Conservation (phyloP, 2,329 filamentous ascomycete genomes). For the Epichloe bromicola region DNA sequence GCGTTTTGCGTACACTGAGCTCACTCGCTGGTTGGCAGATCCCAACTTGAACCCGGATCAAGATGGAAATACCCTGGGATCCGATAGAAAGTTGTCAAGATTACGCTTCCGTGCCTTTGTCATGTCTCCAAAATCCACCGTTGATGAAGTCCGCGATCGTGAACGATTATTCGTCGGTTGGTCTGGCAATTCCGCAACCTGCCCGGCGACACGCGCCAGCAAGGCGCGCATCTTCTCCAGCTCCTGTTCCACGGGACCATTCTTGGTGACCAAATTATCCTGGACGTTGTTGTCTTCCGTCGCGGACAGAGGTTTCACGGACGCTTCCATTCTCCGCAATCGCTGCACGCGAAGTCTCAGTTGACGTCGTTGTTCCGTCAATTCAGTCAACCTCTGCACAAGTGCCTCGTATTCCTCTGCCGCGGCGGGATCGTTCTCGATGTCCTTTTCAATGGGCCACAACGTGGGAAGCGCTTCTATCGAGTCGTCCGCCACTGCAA, state of each 20-base stretch:
- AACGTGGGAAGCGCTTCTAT: constrained; percentile 33
- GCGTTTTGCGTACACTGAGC: neutral
- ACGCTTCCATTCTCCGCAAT: constrained; percentile 33
- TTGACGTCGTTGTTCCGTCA: constrained; percentile 28
- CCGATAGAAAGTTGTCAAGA: constrained; percentile 28
- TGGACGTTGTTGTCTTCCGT: constrained; percentile 33
- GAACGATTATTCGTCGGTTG: constrained; percentile 2
- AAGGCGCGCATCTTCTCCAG: constrained; percentile 53
- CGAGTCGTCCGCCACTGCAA: constrained; percentile 26
- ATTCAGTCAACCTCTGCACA: constrained; percentile 32
- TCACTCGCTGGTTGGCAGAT: no score
- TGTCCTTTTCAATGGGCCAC: constrained; percentile 31
- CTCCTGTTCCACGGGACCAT: constrained; percentile 52
- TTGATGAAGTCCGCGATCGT: constrained; percentile 7
- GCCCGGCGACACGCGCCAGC: constrained; percentile 43
- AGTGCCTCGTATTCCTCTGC: constrained; percentile 38
- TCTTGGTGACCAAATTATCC: constrained; percentile 51
- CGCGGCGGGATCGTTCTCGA: constrained; percentile 28
- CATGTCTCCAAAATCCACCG: constrained; percentile 20
- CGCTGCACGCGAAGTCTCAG: constrained; percentile 29
- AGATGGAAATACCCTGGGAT: constrained; percentile 10
- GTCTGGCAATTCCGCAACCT: constrained; percentile 29
- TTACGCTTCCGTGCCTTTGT: constrained; percentile 28
- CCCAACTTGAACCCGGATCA: neutral
- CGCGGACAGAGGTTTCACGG: constrained; percentile 31